Evolutionary conservation across 768 basidiomycete species (phyloP).

Genomic region (Lepiota venenata): DNA sequence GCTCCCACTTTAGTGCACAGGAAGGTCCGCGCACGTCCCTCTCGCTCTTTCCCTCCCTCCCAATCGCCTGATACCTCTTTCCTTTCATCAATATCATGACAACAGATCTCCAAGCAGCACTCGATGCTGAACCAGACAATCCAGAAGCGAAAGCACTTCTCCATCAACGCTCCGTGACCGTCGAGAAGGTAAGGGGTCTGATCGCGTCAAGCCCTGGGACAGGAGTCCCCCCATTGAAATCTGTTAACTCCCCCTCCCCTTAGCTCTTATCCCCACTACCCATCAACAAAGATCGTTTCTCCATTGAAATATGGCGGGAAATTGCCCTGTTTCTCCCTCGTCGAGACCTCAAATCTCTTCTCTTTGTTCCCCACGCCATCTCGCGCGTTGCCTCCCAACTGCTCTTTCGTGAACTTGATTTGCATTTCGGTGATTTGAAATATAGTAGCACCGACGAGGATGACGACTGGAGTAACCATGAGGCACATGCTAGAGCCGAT

Average conservation of each 20-base stretch:
- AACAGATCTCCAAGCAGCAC: constrained; percentile 63
- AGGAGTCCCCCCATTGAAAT: not conserved
- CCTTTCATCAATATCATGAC: constrained; percentile 9
- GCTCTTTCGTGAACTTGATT: constrained; percentile 59
- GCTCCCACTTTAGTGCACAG: constrained; percentile 57
- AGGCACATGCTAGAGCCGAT: constrained; percentile 19
- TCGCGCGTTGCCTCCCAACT: constrained; percentile 68
- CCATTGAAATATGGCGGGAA: constrained; percentile 70
- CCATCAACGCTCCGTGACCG: constrained; percentile 49
- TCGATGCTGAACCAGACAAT: constrained; percentile 64
- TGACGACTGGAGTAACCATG: constrained; percentile 12
- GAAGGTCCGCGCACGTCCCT: constrained; percentile 58
- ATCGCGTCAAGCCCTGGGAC: not conserved
- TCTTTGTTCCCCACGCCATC: constrained; percentile 62
- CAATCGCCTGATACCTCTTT: not conserved
- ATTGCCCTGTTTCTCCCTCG: constrained; percentile 60
- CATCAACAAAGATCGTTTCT: constrained; percentile 48
- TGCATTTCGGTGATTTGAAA: constrained; percentile 49
- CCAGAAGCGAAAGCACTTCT: constrained; percentile 62
- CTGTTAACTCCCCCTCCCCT: not conserved
- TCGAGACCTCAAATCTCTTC: constrained; percentile 60
- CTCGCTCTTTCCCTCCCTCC: constrained; percentile 6
- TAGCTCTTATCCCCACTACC: constrained; percentile 36
- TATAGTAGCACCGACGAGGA: constrained; percentile 17
- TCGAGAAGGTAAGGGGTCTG: constrained; percentile 51